Conservation (phyloP, 1,139 yeast species). For the Zygosaccharomyces sapae region DNA sequence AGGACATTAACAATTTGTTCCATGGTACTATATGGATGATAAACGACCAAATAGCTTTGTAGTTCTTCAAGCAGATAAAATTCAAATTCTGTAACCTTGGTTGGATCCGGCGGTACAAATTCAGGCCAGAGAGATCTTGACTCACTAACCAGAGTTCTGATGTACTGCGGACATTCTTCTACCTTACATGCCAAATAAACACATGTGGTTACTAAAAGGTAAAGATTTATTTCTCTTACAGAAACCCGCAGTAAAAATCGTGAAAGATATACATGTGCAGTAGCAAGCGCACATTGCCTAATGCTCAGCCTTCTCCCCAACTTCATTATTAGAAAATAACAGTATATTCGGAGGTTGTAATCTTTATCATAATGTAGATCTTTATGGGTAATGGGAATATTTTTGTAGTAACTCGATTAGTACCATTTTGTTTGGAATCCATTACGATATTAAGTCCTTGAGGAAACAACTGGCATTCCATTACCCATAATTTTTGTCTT, state of each 20-base stretch:
- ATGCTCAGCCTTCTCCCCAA: slow-evolving; percentile 73
- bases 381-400: slow-evolving; percentile 41
- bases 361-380: slow-evolving; percentile 51
- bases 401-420: slow-evolving; percentile 36
- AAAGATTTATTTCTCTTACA: slow-evolving; percentile 75
- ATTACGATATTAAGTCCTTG: slow-evolving; percentile 33
- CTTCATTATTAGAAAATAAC: slow-evolving; percentile 65
- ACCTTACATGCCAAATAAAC: slow-evolving; percentile 87
- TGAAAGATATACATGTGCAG: slow-evolving; percentile 79
- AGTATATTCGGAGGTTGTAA: slow-evolving; percentile 55
- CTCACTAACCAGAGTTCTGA: slow-evolving; percentile 76
- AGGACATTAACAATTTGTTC: slow-evolving; percentile 53
- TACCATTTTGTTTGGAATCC: slow-evolving; percentile 25
- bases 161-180: slow-evolving; percentile 94
- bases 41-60: slow-evolving; percentile 72
- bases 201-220: slow-evolving; percentile 76
- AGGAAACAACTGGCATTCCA: slow-evolving; percentile 37
- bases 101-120: slow-evolving; percentile 83
- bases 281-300: slow-evolving; percentile 79
- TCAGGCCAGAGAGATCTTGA: slow-evolving; percentile 95
- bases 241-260: slow-evolving; percentile 72
- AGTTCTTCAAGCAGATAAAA: slow-evolving; percentile 88
- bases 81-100: slow-evolving; percentile 91
- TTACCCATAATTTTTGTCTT: slow-evolving; percentile 39
- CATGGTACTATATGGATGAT: slow-evolving; percentile 83